Evolutionary conservation across 106 monocot species (phyloP).

Genomic region (Agapanthus africanus): DNA sequence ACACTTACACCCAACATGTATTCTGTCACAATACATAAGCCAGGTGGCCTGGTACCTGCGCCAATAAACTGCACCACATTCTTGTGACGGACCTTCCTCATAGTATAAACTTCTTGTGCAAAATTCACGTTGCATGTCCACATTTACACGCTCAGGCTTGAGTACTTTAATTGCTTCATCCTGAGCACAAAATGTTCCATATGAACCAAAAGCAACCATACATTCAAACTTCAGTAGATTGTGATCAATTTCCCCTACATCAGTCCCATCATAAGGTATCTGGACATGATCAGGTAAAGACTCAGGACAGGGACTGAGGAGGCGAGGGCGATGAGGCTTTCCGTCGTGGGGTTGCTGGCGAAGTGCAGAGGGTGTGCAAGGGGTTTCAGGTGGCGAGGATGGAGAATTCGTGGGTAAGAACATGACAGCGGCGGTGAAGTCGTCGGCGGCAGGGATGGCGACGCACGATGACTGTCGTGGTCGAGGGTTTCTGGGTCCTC

Average conservation of each 20-base stretch:
- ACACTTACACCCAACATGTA: slow-evolving; percentile 90
- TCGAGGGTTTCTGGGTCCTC: no score
- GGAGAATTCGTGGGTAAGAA: no score
- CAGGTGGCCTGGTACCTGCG: slow-evolving; percentile 76
- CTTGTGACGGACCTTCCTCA: slow-evolving; percentile 98
- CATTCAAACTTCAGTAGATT: slow-evolving; percentile 52
- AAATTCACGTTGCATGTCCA: slow-evolving; percentile 76
- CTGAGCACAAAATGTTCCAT: slow-evolving; percentile 74
- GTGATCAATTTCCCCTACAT: slow-evolving; percentile 68
- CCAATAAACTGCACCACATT: slow-evolving; percentile 98
- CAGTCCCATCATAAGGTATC: slow-evolving; percentile 59
- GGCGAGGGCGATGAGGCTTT: no score
- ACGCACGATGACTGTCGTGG: no score
- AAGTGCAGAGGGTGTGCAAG: no score
- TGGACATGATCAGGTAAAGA: slow-evolving; percentile 25
- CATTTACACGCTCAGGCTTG: slow-evolving; percentile 56
- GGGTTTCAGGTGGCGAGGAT: no score
- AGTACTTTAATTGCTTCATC: slow-evolving; percentile 93
- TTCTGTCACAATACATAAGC: slow-evolving; percentile 92
- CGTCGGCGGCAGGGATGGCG: no score
- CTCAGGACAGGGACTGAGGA: no score
- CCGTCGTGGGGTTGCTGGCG: no score
- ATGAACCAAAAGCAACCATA: slow-evolving; percentile 63
- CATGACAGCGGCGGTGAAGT: no score
- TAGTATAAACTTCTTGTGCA: slow-evolving; percentile 89